These are phyloP conservation scores for Scenedesmus sp. DNA, from an alignment of 163 green algal genomes.

Conservation along the genomic window DNA sequence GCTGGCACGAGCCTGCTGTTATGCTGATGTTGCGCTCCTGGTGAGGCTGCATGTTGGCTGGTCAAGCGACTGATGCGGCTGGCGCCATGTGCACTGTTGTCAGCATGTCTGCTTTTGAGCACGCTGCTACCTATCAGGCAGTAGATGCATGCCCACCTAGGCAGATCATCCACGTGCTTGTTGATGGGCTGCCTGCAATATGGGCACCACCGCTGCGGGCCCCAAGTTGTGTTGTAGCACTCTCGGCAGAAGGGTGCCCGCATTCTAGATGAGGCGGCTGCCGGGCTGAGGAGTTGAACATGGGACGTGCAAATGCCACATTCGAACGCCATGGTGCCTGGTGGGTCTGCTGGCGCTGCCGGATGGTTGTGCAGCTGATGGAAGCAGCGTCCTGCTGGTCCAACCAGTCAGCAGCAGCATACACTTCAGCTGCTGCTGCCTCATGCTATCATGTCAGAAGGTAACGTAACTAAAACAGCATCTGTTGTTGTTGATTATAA, in stretches of 20 bases:
- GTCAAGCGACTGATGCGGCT: neutral
- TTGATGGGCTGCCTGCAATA: conserved; percentile 54
- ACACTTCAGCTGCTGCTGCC: neutral
- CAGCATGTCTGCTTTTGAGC: neutral
- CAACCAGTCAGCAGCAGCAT: conserved; percentile 33
- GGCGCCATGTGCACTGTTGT: neutral
- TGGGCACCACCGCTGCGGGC: conserved; percentile 35
- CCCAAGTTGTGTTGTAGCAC: conserved; percentile 50
- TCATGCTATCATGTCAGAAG: neutral
- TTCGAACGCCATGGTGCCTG: conserved; percentile 48
- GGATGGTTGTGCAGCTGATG: neutral
- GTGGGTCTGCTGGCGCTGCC: neutral
- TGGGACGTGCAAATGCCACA: conserved; percentile 53
- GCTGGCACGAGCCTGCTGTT: too few species aligned
- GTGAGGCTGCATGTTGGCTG: neutral
- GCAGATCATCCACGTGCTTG: conserved; percentile 53
- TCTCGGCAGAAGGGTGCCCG: conserved; percentile 48
- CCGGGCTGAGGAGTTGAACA: conserved; percentile 35
- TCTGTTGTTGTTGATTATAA: too few species aligned
- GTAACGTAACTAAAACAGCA: too few species aligned
- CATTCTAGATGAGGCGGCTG: conserved; percentile 48
- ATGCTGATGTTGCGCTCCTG: too few species aligned
- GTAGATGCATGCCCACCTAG: conserved; percentile 2
- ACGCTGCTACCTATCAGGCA: neutral
- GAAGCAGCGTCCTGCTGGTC: conserved; percentile 9